Conservation (phyloP, 2,329 filamentous ascomycete species). For the Dryadomyces sulphureus region DNA sequence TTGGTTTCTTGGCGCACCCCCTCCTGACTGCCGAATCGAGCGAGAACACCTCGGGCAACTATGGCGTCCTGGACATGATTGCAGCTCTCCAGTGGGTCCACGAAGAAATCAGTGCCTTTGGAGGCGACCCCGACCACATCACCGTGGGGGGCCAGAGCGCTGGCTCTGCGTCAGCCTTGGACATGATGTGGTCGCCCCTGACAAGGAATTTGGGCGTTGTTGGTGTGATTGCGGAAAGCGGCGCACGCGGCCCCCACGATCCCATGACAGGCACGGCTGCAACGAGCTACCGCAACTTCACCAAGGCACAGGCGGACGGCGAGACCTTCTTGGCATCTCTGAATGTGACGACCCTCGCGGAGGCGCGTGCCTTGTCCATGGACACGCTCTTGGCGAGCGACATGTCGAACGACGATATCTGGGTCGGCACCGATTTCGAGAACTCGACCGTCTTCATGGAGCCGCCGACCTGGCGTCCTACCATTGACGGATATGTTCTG, state of each 20-base stretch:
- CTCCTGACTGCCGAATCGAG: neutral
- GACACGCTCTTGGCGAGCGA: neutral
- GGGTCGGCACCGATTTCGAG: neutral
- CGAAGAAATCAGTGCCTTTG: constrained; percentile 32
- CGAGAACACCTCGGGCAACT: constrained; percentile 19
- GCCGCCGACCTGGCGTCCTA: neutral
- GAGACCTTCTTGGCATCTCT: neutral
- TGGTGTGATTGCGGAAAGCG: neutral
- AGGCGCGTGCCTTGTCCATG: neutral
- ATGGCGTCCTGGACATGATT: constrained; percentile 33
- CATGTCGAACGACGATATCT: neutral
- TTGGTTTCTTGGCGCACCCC: neutral
- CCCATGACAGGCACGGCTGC: neutral
- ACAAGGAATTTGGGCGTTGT: neutral
- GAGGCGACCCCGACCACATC: constrained; percentile 30
- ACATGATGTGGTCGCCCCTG: neutral
- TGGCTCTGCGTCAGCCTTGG: neutral
- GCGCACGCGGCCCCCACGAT: neutral
- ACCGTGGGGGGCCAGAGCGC: neutral
- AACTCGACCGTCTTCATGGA: neutral
- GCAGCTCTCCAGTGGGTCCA: constrained; percentile 32
- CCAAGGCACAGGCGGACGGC: neutral
- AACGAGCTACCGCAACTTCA: neutral
- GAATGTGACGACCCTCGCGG: neutral
- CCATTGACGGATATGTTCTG: neutral